These are phyloP conservation scores for Chenopodium quinoa DNA, from an alignment of 148 eudicot species.

Conservation along the genomic window DNA sequence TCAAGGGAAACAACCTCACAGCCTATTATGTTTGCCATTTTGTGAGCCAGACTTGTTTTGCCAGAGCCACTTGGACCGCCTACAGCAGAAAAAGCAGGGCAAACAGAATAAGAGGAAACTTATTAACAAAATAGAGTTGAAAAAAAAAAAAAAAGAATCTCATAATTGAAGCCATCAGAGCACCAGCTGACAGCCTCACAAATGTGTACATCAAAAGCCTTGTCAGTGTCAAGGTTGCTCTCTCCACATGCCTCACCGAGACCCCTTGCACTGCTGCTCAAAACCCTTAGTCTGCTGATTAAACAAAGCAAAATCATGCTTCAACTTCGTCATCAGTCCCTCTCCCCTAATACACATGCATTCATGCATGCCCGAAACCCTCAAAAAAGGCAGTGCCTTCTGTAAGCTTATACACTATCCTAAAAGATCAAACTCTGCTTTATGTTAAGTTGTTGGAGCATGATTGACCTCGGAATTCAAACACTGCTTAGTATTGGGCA, in stretches of 20 bases:
- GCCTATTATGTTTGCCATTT: slow-evolving; percentile 98
- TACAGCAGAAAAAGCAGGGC: slow-evolving; percentile 30
- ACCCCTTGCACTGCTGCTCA: too few species aligned
- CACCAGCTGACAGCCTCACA: background rate
- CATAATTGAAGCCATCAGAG: background rate
- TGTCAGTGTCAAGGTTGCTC: background rate
- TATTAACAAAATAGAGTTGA: background rate
- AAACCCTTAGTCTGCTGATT: too few species aligned
- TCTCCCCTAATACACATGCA: too few species aligned
- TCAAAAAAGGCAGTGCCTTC: background rate
- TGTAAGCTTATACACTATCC: background rate
- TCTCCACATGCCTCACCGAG: too few species aligned
- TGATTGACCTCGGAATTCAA: background rate
- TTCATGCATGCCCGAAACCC: too few species aligned
- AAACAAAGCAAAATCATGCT: too few species aligned
- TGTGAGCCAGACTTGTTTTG: slow-evolving; percentile 98
- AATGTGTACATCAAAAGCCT: background rate
- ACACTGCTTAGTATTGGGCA: background rate
- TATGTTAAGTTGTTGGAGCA: background rate
- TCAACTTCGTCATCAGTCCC: too few species aligned
- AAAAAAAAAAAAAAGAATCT: background rate
- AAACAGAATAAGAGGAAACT: background rate
- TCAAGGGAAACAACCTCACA: slow-evolving; percentile 98
- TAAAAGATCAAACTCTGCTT: background rate
- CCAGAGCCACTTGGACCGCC: slow-evolving; percentile 99